phyloP scores from a whole-genome alignment of 306 rosid species.

The Sechiopsis laciniata region DNA sequence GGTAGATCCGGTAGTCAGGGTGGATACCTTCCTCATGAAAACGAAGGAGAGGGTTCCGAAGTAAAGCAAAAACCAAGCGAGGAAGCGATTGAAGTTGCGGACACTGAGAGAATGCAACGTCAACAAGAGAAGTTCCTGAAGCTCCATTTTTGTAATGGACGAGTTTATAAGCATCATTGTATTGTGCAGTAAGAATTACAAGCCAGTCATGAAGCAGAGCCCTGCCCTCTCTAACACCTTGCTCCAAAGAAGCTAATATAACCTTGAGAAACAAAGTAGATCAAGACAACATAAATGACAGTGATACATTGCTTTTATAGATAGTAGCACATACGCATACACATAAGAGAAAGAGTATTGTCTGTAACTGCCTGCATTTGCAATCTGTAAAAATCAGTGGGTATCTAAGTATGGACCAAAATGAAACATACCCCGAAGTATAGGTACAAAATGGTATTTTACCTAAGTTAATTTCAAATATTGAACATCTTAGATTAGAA shows the following conservation, averaged over 20 bases:
- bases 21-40: slow-evolving; percentile 96
- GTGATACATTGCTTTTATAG: background rate
- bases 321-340: background rate
- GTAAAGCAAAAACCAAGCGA: slow-evolving; percentile 84
- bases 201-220: slow-evolving; percentile 95
- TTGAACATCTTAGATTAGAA: background rate
- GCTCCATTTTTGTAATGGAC: slow-evolving; percentile 58
- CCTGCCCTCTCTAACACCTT: slow-evolving; percentile 97
- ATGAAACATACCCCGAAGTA: too few species aligned
- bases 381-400: background rate
- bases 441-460: too few species aligned
- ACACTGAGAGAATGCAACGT: slow-evolving; percentile 83
- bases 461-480: background rate
- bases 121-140: slow-evolving; percentile 64
- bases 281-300: slow-evolving; percentile 1
- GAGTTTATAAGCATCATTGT: slow-evolving; percentile 70
- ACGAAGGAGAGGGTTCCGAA: slow-evolving; percentile 84
- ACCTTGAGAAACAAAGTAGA: slow-evolving; percentile 42
- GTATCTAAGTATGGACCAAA: too few species aligned
- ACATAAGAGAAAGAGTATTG: background rate
- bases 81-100: slow-evolving; percentile 81
- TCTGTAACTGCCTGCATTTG: background rate
- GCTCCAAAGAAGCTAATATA: slow-evolving; percentile 84
- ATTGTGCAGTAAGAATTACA: slow-evolving; percentile 86
- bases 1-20: slow-evolving; percentile 85